Evolutionary conservation across 495 filamentous ascomycete genomes (phyloP), one percentile per base, ranked within the genome.

Genomic region (Hyaloscypha variabilis): DNA sequence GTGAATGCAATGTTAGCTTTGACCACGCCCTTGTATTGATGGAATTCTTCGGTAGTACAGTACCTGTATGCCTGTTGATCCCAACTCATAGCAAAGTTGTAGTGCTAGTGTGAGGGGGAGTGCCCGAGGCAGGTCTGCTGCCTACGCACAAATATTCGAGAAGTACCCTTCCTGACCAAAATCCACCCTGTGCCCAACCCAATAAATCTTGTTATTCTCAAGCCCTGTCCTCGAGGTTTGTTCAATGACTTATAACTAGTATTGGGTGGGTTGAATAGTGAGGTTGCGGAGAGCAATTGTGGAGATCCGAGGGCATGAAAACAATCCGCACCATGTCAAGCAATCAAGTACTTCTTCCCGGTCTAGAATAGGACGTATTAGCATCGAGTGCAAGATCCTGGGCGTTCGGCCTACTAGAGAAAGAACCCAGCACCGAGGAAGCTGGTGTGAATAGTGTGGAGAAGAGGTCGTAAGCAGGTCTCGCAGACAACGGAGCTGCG

Each of bases 11-110:
- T 54, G 25, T 69, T 64, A 67, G 57, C 39, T 2, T 55, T 23
- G 11, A 62, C 25, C 4, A 34, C 14, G 56, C 28, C 29, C 49
- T 8, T 6, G 14, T 24, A 17, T 61, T 8, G 53, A 42, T 28
- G 19, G 3, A 31, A 23, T 29, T 6, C 25, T 31, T 13, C 36
- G 14, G 1, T n/a, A 13, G 23, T 8, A 60, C 72, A 82, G 81
- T 86, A 90, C 89, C 89, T 91, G 78, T 88, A 87, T 74, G 83
- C 82, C 74, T 81, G 83, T 76, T 87, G 83, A 82, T 91, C 88
- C 83, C 85, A 90, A 86, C 87, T 92, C 89, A 92, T 92, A 83
- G 79, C 82, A 83, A 78, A 74, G 70, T 79, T 46, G 55, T 66
- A 29, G 25, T 61, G 52, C 66, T 64, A 64, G 58, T 28, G 53